Conservation (phyloP, 305 asterid genomes). For the Fraxinus angustifolia region DNA sequence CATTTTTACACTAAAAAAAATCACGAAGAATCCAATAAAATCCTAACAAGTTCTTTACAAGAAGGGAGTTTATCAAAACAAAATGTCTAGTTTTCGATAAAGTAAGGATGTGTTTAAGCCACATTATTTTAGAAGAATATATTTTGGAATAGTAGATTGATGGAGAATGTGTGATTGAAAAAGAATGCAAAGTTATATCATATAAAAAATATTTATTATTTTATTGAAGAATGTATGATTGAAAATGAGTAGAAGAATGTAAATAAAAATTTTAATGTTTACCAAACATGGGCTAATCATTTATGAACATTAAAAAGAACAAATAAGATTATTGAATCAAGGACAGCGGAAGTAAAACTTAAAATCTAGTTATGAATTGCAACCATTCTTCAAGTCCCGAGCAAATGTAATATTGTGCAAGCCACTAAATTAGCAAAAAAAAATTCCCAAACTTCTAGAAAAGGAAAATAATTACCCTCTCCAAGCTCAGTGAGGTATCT, state of each 20-base stretch:
- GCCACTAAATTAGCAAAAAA: not conserved
- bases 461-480: slow-evolving; percentile 46
- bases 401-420: not conserved
- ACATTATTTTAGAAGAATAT: too few species aligned
- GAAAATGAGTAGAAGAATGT: too few species aligned
- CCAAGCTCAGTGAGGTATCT: slow-evolving; percentile 44
- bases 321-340: slow-evolving; percentile 2
- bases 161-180: too few species aligned
- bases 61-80: not conserved
- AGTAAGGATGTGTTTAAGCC: not conserved
- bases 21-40: not conserved
- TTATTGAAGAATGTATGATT: too few species aligned
- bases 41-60: not conserved
- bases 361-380: not conserved
- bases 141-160: too few species aligned
- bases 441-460: not conserved
- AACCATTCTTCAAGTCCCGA: not conserved
- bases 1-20: not conserved
- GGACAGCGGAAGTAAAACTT: not conserved
- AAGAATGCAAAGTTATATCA: too few species aligned
- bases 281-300: not conserved
- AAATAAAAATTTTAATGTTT: too few species aligned
- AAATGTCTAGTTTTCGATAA: too few species aligned
- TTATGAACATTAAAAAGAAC: not conserved
- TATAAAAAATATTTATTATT: too few species aligned